phyloP scores from a whole-genome alignment of 371 early-diverging fungal genomes.

The Rhizopus arrhizus region DNA sequence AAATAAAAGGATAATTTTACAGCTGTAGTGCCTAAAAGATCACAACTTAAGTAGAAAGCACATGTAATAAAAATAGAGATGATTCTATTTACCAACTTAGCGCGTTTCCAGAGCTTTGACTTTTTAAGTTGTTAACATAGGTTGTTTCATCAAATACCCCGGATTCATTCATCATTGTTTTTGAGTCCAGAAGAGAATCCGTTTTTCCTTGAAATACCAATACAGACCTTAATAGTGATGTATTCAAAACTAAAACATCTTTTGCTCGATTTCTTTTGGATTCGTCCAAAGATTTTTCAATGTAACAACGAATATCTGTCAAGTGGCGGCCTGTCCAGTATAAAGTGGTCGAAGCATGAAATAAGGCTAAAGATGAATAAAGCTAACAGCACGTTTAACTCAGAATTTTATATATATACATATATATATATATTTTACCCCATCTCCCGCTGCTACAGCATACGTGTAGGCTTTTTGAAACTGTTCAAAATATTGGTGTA shows the following conservation, averaged over 20 bases:
- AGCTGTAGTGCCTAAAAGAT: conserved; percentile 33
- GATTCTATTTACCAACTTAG: conserved; percentile 35
- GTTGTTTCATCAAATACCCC: conserved; percentile 34
- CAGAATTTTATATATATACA: background rate
- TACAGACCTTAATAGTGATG: conserved; percentile 37
- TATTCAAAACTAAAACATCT: conserved; percentile 34
- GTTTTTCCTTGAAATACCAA: conserved; percentile 49
- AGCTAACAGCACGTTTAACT: conserved; percentile 17
- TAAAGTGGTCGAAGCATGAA: conserved; percentile 35
- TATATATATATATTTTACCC: conserved; percentile 18
- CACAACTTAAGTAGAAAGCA: no score
- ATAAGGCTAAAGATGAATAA: conserved; percentile 42
- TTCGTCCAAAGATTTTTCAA: conserved; percentile 41
- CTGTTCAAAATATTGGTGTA: conserved; percentile 35
- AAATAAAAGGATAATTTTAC: conserved; percentile 46
- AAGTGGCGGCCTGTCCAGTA: conserved; percentile 42
- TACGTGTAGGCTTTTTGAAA: conserved; percentile 44
- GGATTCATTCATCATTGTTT: conserved; percentile 33
- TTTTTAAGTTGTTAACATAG: conserved; percentile 34
- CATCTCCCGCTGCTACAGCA: conserved; percentile 47
- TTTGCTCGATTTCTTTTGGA: conserved; percentile 32
- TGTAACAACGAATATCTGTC: conserved; percentile 36
- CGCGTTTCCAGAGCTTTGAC: conserved; percentile 36
- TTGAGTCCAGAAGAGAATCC: conserved; percentile 24
- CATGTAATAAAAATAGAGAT: background rate